A percentile compares a stretch with the other conserved stretches of the same genome.
These are phyloP conservation scores for Geranium rotundifolium DNA, from an alignment of 345 rosid species.

Conservation along the genomic window DNA sequence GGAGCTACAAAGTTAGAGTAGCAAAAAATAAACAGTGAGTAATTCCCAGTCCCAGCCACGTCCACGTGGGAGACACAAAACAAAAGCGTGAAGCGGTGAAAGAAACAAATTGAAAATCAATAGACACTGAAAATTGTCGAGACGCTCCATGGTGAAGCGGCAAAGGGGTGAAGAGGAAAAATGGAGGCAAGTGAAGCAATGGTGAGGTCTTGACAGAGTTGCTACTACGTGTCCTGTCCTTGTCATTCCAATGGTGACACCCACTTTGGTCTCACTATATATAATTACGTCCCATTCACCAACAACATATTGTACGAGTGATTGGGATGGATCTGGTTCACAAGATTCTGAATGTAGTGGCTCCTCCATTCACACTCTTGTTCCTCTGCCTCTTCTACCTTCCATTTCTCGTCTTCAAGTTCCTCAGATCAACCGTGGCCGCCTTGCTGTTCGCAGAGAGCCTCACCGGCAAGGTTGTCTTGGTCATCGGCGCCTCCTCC, in stretches of 20 bases:
- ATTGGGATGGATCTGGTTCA: constrained; percentile 31
- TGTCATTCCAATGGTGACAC: too few species aligned
- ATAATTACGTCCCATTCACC: background rate
- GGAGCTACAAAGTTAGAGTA: too few species aligned
- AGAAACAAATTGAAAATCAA: too few species aligned
- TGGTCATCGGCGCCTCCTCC: constrained; percentile 60
- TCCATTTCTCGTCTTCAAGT: constrained; percentile 27
- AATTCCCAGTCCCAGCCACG: too few species aligned
- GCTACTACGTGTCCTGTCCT: constrained; percentile 27
- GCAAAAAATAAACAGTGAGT: too few species aligned
- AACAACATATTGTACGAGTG: too few species aligned
- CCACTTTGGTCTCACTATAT: constrained; percentile 8
- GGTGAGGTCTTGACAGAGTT: background rate
- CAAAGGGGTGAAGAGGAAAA: too few species aligned
- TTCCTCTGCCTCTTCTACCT: constrained; percentile 37
- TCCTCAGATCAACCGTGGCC: constrained; percentile 16
- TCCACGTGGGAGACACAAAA: too few species aligned
- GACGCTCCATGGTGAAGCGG: too few species aligned
- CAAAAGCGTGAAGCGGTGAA: too few species aligned
- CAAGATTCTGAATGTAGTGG: constrained; percentile 34
- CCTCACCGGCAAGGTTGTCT: constrained; percentile 38
- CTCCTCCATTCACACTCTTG: constrained; percentile 41
- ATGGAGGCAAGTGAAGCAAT: background rate
- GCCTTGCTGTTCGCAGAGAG: too few species aligned
- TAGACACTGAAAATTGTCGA: too few species aligned